Evolutionary conservation across 208 protist genomes (phyloP).

Genomic region (Jaenimonas drosophilae): DNA sequence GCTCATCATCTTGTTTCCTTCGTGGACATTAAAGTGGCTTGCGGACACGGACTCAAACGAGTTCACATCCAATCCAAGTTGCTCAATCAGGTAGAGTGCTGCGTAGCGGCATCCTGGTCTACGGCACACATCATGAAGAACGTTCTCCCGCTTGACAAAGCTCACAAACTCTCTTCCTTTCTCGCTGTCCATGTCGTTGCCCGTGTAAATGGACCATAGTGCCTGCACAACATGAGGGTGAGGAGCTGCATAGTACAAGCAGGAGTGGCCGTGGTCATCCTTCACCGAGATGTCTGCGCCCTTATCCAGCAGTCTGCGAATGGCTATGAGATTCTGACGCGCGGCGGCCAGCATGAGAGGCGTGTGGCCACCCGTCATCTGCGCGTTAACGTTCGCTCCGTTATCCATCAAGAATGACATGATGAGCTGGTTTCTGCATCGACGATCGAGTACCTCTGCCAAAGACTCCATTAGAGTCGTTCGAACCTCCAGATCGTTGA

Average conservation of each 20-base stretch:
- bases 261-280: conserved; percentile 27
- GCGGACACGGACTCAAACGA: conserved; percentile 14
- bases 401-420: conserved; percentile 69
- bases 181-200: conserved; percentile 34
- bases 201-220: too few relatives aligned
- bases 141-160: conserved; percentile 12
- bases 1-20: background rate
- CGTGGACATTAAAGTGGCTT: too few relatives aligned
- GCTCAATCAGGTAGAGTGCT: conserved; percentile 58
- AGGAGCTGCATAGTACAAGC: conserved; percentile 42
- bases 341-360: conserved; percentile 68
- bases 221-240: conserved; percentile 47
- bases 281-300: conserved; percentile 29
- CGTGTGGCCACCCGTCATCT: conserved; percentile 33
- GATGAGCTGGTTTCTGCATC: conserved; percentile 38
- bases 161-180: conserved; percentile 13
- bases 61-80: conserved; percentile 49
- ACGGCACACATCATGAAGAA: conserved; percentile 51
- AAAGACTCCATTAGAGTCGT: conserved; percentile 3
- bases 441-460: conserved; percentile 5
- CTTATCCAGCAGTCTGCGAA: conserved; percentile 39
- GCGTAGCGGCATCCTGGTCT: conserved; percentile 18
- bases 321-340: conserved; percentile 22
- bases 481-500: background rate
- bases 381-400: conserved; percentile 50